A percentile compares a stretch with the other conserved stretches of the same genome.
These are phyloP conservation scores for Ramaria rubella DNA, from an alignment of 768 basidiomycete genomes.

Conservation along the genomic window DNA sequence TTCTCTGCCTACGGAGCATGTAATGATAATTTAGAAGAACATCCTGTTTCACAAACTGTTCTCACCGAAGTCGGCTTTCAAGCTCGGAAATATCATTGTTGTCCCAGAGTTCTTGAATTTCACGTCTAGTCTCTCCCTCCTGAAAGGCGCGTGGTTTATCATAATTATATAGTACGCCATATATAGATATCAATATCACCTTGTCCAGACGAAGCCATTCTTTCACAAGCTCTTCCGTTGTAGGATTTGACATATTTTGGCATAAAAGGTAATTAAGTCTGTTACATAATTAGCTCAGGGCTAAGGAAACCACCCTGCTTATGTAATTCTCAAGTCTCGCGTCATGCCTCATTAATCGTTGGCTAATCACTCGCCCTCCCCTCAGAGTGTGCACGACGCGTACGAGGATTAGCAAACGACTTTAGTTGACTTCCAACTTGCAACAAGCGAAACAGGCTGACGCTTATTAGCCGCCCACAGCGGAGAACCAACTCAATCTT, in stretches of 20 bases:
- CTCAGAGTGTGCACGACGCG: no score
- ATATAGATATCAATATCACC: slow-evolving; percentile 28
- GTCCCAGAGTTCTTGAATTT: slow-evolving; percentile 19
- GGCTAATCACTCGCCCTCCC: no score
- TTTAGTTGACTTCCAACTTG: no score
- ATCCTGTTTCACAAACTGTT: slow-evolving; percentile 15
- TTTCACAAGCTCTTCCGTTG: slow-evolving; percentile 38
- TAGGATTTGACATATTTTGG: slow-evolving; percentile 10
- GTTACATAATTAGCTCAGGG: no score
- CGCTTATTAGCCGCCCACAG: no score
- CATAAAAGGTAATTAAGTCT: background rate
- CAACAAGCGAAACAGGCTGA: no score
- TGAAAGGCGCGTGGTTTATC: background rate
- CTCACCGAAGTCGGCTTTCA: slow-evolving; percentile 17
- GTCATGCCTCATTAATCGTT: no score
- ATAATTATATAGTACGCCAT: background rate
- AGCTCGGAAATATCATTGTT: slow-evolving; percentile 15
- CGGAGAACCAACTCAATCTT: no score
- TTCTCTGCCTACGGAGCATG: slow-evolving; percentile 37
- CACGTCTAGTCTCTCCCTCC: slow-evolving; percentile 20
- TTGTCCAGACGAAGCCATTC: slow-evolving; percentile 47
- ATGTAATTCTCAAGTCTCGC: no score
- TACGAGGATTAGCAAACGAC: no score
- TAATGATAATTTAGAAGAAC: background rate
- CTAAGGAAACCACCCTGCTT: no score